These are phyloP conservation scores for Sinapis alba DNA, from an alignment of 441 rosid genomes.

Conservation along the genomic window DNA sequence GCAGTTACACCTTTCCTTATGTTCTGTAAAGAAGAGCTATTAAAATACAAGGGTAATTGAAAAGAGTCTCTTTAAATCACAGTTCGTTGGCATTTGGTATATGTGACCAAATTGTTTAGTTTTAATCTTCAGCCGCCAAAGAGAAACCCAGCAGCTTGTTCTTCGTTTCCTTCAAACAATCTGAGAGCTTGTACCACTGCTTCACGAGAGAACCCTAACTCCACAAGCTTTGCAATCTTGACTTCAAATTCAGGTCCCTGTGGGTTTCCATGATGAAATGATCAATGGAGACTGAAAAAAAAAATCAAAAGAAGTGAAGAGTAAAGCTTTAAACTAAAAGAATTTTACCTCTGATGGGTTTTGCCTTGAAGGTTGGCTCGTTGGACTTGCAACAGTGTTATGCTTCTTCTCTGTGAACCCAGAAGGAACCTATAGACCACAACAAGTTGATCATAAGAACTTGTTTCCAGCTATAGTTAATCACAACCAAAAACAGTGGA, in stretches of 20 bases:
- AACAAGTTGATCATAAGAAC: not conserved
- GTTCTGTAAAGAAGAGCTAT: slow-evolving; percentile 28
- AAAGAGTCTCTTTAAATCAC: slow-evolving; percentile 22
- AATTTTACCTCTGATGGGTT: slow-evolving; percentile 49
- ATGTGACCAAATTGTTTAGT: not conserved
- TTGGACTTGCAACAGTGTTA: slow-evolving; percentile 41
- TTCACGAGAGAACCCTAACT: slow-evolving; percentile 78
- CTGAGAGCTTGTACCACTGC: slow-evolving; percentile 83
- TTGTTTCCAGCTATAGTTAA: not conserved
- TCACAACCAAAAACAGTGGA: not conserved
- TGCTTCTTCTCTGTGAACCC: slow-evolving; percentile 51
- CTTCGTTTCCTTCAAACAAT: slow-evolving; percentile 83
- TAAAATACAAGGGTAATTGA: slow-evolving; percentile 17
- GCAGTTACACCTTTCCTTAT: slow-evolving; percentile 24
- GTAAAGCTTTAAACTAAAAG: not conserved
- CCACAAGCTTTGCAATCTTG: slow-evolving; percentile 84
- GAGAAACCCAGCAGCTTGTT: slow-evolving; percentile 97
- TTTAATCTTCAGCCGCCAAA: slow-evolving; percentile 65
- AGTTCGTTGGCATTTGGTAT: slow-evolving; percentile 14
- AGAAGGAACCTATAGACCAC: slow-evolving; percentile 41
- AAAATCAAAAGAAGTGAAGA: slow-evolving; percentile 1
- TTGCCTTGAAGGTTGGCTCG: slow-evolving; percentile 70
- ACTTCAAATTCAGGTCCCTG: slow-evolving; percentile 88
- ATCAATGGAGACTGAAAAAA: not conserved
- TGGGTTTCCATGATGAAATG: slow-evolving; percentile 5